Evolutionary conservation across 2,329 filamentous ascomycete species (phyloP).

Genomic region (Fusarium transvaalense): DNA sequence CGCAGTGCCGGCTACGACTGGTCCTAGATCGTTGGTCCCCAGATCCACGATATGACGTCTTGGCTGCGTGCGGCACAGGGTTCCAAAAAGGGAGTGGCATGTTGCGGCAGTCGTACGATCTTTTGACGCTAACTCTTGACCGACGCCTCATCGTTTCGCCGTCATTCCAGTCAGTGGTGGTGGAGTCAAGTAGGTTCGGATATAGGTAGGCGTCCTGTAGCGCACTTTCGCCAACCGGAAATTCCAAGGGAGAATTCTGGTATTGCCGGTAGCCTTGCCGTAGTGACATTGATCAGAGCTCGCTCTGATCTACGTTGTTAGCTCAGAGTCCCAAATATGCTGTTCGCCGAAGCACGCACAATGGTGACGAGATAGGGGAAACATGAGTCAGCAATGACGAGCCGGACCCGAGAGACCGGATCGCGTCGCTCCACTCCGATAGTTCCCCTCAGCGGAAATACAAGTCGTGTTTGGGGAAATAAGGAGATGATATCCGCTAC

Average conservation of each 20-base stretch:
- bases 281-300: background rate
- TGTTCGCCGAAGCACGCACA: slow-evolving; percentile 18
- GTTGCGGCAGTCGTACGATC: slow-evolving; percentile 49
- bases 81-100: slow-evolving; percentile 42
- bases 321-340: background rate
- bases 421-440: slow-evolving; percentile 29
- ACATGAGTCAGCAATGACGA: slow-evolving; percentile 24
- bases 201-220: slow-evolving; percentile 29
- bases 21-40: slow-evolving; percentile 44
- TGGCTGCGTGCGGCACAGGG: slow-evolving; percentile 48
- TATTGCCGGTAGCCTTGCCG: slow-evolving; percentile 30
- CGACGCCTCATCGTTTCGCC: slow-evolving; percentile 41
- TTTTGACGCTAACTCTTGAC: slow-evolving; percentile 44
- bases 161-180: slow-evolving; percentile 36
- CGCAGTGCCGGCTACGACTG: slow-evolving; percentile 46
- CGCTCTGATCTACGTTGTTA: slow-evolving; percentile 2
- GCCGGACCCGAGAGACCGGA: slow-evolving; percentile 28
- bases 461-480: slow-evolving; percentile 12
- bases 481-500: slow-evolving; percentile 6
- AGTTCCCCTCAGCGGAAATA: slow-evolving; percentile 31
- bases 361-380: slow-evolving; percentile 25
- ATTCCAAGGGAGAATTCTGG: slow-evolving; percentile 10
- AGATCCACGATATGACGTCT: slow-evolving; percentile 48
- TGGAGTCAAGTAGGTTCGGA: slow-evolving; percentile 30
- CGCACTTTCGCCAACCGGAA: slow-evolving; percentile 15